Conservation (phyloP, 352 stramenopile genomes). For the Phytophthora sojae region DNA sequence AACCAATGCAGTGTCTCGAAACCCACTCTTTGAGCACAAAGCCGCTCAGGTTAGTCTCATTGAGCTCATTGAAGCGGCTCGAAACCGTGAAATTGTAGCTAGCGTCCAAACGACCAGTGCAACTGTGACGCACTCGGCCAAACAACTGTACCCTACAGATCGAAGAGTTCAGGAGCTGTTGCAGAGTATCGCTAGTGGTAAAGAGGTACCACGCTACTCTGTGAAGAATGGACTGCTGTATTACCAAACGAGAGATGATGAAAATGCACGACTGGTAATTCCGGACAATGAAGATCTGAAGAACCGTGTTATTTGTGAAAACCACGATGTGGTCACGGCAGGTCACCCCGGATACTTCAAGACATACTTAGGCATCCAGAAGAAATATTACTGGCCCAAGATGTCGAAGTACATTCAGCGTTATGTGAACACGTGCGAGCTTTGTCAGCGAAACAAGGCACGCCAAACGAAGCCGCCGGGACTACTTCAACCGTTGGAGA, state of each 20-base stretch:
- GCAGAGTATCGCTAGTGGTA: not conserved
- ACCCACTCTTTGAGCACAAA: conserved; percentile 10
- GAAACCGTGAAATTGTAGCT: conserved; percentile 16
- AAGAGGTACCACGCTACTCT: conserved; percentile 11
- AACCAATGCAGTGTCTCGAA: conserved; percentile 2
- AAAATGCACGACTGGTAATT: conserved; percentile 10
- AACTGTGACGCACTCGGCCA: conserved; percentile 5
- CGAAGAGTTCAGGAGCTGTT: not conserved
- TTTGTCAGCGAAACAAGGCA: too few relatives aligned
- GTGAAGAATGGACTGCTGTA: conserved; percentile 7
- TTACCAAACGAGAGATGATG: conserved; percentile 25
- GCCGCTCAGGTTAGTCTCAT: conserved; percentile 7
- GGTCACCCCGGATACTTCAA: too few relatives aligned
- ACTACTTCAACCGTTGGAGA: too few relatives aligned
- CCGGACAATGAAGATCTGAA: conserved; percentile 21
- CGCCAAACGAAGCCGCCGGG: too few relatives aligned
- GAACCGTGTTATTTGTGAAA: not conserved
- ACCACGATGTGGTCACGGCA: conserved; percentile 3
- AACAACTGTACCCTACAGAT: conserved; percentile 6
- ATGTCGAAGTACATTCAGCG: too few relatives aligned
- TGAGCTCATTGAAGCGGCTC: not conserved
- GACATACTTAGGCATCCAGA: too few relatives aligned
- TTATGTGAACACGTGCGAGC: too few relatives aligned
- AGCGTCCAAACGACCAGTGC: not conserved
- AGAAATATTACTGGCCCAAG: too few relatives aligned